Conservation (phyloP, 805 yeast genomes). For the Candida corydali region DNA sequence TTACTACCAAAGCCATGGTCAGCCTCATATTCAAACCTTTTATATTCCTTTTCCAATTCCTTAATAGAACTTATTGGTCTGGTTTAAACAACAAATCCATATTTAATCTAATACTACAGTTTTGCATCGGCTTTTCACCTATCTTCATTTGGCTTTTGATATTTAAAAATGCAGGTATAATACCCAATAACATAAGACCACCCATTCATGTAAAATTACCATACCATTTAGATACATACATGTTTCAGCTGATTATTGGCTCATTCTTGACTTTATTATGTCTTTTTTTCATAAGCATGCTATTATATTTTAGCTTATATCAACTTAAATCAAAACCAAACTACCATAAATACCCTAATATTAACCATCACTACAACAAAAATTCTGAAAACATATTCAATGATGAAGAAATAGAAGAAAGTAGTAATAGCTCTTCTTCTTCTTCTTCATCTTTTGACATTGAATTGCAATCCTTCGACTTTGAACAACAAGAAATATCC, state of each 20-base stretch:
- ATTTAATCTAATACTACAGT: conserved; percentile 38
- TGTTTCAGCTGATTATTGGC: conserved; percentile 21
- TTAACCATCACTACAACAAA: too few species aligned
- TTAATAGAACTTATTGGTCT: conserved; percentile 16
- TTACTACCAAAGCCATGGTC: too few species aligned
- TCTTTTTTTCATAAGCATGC: not conserved
- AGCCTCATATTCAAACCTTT: conserved; percentile 9
- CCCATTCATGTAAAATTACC: conserved; percentile 48
- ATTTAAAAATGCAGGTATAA: conserved; percentile 56
- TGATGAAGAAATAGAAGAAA: too few species aligned
- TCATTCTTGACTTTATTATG: conserved; percentile 1
- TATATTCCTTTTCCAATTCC: conserved; percentile 10
- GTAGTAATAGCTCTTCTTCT: too few species aligned
- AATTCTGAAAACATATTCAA: too few species aligned
- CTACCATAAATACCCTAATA: too few species aligned
- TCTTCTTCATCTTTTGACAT: conserved; percentile 6
- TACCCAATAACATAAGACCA: conserved; percentile 56
- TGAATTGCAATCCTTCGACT: conserved; percentile 3
- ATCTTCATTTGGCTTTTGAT: conserved; percentile 52
- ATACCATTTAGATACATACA: conserved; percentile 34
- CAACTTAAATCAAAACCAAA: not conserved
- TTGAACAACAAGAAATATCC: not conserved
- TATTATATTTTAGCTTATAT: conserved; percentile 6
- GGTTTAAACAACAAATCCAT: conserved; percentile 36
- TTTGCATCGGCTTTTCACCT: conserved; percentile 47